These are phyloP conservation scores for Dichotomopilus funicola DNA, from an alignment of 2,329 filamentous ascomycete species.

Conservation along the genomic window DNA sequence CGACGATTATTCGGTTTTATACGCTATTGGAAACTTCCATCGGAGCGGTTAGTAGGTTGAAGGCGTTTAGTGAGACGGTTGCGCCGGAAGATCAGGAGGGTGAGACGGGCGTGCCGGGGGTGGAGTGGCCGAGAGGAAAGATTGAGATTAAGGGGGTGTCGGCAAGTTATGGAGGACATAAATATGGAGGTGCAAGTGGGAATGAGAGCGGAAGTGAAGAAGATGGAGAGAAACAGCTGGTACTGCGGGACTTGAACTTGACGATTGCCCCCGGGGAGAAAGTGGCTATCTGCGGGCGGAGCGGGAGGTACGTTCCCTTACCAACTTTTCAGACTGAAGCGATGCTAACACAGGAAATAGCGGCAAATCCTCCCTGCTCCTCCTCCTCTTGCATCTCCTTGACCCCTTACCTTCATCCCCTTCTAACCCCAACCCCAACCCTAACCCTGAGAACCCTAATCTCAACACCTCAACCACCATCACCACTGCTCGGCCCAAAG, in stretches of 20 bases:
- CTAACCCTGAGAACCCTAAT: not conserved
- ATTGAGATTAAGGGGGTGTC: constrained; percentile 25
- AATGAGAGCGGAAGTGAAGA: not conserved
- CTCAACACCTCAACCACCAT: constrained; percentile 2
- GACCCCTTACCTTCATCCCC: constrained; percentile 29
- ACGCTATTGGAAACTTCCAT: constrained; percentile 32
- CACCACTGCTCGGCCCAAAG: not conserved
- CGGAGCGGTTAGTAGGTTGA: constrained; percentile 32
- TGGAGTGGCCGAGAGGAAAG: constrained; percentile 24
- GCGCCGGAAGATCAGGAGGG: constrained; percentile 25
- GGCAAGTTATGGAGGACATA: constrained; percentile 21
- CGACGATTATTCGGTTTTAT: constrained; percentile 29
- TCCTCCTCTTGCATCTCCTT: constrained; percentile 36
- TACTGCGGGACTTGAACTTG: constrained; percentile 28
- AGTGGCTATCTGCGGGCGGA: constrained; percentile 40
- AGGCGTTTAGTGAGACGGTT: constrained; percentile 26
- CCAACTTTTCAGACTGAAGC: not conserved
- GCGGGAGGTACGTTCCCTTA: constrained; percentile 27
- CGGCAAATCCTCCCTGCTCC: constrained; percentile 39
- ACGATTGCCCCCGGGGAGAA: constrained; percentile 30
- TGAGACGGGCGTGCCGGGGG: constrained; percentile 23
- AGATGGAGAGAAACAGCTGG: constrained; percentile 10
- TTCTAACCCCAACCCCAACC: not conserved
- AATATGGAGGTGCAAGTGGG: no score
- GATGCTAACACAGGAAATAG: constrained; percentile 24